Base-by-base conservation (phyloP, 2,329 filamentous ascomycete genomes). In the Pseudogymnoascus pannorum region DNA sequence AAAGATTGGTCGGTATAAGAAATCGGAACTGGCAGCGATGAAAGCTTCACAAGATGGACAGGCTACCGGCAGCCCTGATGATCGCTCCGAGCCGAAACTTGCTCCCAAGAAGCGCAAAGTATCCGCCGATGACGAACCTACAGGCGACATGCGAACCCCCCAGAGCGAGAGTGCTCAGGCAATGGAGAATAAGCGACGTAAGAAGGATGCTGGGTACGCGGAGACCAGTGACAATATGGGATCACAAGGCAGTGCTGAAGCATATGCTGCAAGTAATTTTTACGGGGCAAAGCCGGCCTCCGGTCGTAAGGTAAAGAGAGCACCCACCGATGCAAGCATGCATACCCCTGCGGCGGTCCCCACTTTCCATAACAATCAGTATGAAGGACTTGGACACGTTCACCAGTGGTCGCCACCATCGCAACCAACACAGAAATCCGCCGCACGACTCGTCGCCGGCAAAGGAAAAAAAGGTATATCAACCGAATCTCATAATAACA, bases 1-100 rank as follows among this genome's bases (percentile, higher is more conserved):
- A 42, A 59, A 62, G 36, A 62, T 62, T 24, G 61, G 61, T 24
- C 58, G 61, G 3, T 62, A 62, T n/a, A 36, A 36, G 22, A 61
- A 61, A 3, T 58, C 57, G n/a, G 57, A 58, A 58, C 29, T 36
- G 31, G 57, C 31, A 16, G 57, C 57, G 9, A 42, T 60, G 58
- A 42, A 54, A 26, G 48, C 48, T 14, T 54, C 48, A 6, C 48
- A 54, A 20, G 48, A 54, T 54, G 48, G 48, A 20, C 48, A 54
- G 14, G n/a, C 48, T 31, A 54, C 48, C 5, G 48, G 8, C 11
- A 54, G 48, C 48, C 48, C 48, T 8, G 48, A 54, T 20, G 48
- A 54, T 54, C 48, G 48, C 20, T 31, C 48, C 9, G 48, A 54
- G 26, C 26, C 48, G 24, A 54, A 54, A 31, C 48, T 54, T 18